Evolutionary conservation across 805 yeast genomes (phyloP).

Genomic region (Wickerhamiella domercqiae): DNA sequence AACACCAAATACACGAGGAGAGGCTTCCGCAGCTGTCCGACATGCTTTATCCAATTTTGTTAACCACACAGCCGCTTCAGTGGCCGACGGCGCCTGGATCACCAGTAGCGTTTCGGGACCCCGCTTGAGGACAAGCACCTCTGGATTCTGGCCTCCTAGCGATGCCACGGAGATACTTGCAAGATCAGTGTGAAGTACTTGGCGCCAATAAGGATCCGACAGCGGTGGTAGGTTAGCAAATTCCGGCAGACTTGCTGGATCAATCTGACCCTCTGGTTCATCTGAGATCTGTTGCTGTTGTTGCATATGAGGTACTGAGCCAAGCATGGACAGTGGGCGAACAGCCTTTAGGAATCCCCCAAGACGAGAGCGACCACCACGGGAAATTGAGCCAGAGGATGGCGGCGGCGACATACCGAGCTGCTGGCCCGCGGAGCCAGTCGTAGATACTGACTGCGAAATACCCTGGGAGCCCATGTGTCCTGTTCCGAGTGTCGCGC

Average conservation of each 20-base stretch:
- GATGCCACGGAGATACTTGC: slow-evolving; percentile 15
- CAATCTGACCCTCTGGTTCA: slow-evolving; percentile 18
- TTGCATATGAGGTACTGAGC: neutral
- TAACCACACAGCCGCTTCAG: slow-evolving; percentile 65
- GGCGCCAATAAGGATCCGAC: slow-evolving; percentile 30
- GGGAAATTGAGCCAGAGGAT: slow-evolving; percentile 1
- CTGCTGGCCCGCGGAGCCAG: neutral
- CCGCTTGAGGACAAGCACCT: neutral
- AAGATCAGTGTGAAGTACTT: slow-evolving; percentile 33
- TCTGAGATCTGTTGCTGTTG: neutral
- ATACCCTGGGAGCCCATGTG: slow-evolving; percentile 3
- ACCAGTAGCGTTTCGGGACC: slow-evolving; percentile 17
- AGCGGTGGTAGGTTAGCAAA: slow-evolving; percentile 27
- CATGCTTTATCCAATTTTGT: slow-evolving; percentile 17
- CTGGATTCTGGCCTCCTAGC: neutral
- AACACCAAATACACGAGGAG: slow-evolving; percentile 63
- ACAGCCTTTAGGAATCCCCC: slow-evolving; percentile 28
- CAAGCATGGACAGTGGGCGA: slow-evolving; percentile 24
- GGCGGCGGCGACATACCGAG: slow-evolving; percentile 1
- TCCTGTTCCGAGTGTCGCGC: slow-evolving; percentile 4
- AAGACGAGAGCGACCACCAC: slow-evolving; percentile 20
- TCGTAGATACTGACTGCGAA: slow-evolving; percentile 4
- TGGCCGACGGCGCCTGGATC: slow-evolving; percentile 49
- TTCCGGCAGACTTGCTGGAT: slow-evolving; percentile 42
- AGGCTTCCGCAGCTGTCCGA: slow-evolving; percentile 7